A percentile compares a stretch with the other conserved stretches of the same genome.
Conservation (phyloP, 2,329 filamentous ascomycete genomes). For the Aspergillus sp. region DNA sequence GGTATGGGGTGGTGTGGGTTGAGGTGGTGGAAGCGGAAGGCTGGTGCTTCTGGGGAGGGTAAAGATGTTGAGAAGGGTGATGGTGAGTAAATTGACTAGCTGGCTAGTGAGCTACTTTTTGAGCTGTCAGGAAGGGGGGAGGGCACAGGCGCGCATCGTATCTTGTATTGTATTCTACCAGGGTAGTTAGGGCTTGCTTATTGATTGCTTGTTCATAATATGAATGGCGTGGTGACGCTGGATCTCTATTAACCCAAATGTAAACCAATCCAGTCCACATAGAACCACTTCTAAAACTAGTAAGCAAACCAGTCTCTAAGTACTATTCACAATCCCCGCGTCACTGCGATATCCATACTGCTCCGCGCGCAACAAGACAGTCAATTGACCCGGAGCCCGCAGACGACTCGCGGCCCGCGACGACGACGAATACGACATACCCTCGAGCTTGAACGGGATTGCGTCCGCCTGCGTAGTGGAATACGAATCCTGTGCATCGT, state of each 20-base stretch:
- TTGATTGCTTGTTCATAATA: not conserved
- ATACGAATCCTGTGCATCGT: not conserved
- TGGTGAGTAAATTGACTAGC: not conserved
- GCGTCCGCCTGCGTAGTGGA: not conserved
- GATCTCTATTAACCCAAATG: no score
- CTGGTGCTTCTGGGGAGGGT: constrained; percentile 8
- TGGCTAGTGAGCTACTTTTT: not conserved
- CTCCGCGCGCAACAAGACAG: not conserved
- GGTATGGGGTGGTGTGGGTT: constrained; percentile 12
- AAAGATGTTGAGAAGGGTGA: constrained; percentile 6
- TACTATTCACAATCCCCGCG: not conserved
- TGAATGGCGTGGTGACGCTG: not conserved
- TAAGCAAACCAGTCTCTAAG: not conserved
- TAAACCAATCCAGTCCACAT: no score
- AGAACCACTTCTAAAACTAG: no score
- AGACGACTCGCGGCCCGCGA: not conserved
- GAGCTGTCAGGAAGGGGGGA: not conserved
- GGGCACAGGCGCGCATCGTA: not conserved
- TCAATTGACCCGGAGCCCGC: not conserved
- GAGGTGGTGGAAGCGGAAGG: constrained; percentile 26
- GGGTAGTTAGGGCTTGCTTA: no score
- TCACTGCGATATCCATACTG: not conserved
- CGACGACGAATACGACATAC: not conserved
- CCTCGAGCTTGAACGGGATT: not conserved
- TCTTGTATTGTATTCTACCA: no score